phyloP scores from a whole-genome alignment of 2,329 filamentous ascomycete genomes.

The Exophiala xenobiotica region DNA sequence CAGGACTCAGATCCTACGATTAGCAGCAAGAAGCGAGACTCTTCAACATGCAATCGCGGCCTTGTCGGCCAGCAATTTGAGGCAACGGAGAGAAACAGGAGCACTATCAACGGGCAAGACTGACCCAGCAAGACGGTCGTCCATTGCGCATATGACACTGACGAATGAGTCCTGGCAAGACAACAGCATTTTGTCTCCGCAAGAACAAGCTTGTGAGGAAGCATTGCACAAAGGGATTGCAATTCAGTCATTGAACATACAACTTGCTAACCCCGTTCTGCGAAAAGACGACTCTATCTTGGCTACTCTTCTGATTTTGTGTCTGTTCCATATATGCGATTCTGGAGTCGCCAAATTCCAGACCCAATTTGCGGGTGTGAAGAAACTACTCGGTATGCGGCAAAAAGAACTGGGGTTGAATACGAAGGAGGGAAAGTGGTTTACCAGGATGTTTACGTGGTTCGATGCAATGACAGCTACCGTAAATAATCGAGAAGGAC shows the following conservation, averaged over 20 bases:
- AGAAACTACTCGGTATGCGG: constrained; percentile 80
- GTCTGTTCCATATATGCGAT: constrained; percentile 90
- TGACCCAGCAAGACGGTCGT: constrained; percentile 50
- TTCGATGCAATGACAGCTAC: constrained; percentile 91
- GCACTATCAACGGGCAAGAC: constrained; percentile 55
- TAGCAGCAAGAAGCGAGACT: constrained; percentile 75
- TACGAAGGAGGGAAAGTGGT: constrained; percentile 63
- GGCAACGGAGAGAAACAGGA: constrained; percentile 67
- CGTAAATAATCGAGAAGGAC: constrained; percentile 86
- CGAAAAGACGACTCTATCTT: constrained; percentile 83
- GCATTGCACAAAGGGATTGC: constrained; percentile 81
- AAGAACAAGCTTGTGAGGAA: constrained; percentile 71
- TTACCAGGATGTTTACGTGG: constrained; percentile 89
- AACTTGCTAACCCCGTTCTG: constrained; percentile 72
- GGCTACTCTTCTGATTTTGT: constrained; percentile 81
- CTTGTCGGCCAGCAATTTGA: constrained; percentile 81
- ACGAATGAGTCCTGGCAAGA: constrained; percentile 41
- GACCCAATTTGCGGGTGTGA: constrained; percentile 88
- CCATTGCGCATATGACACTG: constrained; percentile 45
- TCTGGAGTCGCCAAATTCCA: constrained; percentile 91
- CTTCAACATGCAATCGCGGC: constrained; percentile 93
- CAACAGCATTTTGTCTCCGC: constrained; percentile 46
- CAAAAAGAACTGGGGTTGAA: constrained; percentile 54
- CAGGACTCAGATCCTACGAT: constrained; percentile 73
- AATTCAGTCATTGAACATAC: constrained; percentile 77